phyloP scores from a whole-genome alignment of 2,329 filamentous ascomycete genomes.

The Fusarium lyarnte region DNA sequence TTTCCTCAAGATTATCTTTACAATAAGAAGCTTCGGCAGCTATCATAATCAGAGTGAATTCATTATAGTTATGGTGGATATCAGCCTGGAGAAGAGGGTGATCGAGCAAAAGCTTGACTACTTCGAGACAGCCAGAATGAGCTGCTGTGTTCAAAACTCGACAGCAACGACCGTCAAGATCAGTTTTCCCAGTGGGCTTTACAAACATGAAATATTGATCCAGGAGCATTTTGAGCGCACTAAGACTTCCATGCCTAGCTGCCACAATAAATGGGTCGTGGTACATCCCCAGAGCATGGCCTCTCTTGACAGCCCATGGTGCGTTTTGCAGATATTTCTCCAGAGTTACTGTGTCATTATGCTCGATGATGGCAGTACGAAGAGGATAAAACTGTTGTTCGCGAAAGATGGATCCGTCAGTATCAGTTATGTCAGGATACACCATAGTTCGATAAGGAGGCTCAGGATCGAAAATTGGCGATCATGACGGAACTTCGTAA shows the following conservation, averaged over 20 bases:
- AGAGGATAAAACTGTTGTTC: neutral
- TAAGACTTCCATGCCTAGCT: neutral
- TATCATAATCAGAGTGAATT: rapidly evolving
- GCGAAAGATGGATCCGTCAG: neutral
- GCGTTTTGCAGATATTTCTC: neutral
- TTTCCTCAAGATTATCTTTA: rapidly evolving
- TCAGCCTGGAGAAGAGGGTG: neutral
- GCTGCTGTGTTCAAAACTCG: neutral
- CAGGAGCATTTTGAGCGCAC: neutral
- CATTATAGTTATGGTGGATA: neutral
- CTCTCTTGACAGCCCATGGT: neutral
- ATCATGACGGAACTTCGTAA: rapidly evolving
- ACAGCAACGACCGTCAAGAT: neutral
- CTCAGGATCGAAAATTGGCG: rapidly evolving
- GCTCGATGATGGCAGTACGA: neutral
- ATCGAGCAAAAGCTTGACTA: neutral
- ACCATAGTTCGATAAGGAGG: rapidly evolving
- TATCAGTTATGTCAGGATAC: neutral
- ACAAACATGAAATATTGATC: neutral
- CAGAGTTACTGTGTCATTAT: neutral
- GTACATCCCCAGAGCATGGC: rapidly evolving
- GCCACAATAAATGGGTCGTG: neutral
- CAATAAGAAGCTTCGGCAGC: neutral
- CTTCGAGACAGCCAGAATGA: rapidly evolving
- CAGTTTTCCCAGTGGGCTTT: neutral